phyloP scores from a whole-genome alignment of 1,284 basidiomycete genomes.

The Puccinia triticina region DNA sequence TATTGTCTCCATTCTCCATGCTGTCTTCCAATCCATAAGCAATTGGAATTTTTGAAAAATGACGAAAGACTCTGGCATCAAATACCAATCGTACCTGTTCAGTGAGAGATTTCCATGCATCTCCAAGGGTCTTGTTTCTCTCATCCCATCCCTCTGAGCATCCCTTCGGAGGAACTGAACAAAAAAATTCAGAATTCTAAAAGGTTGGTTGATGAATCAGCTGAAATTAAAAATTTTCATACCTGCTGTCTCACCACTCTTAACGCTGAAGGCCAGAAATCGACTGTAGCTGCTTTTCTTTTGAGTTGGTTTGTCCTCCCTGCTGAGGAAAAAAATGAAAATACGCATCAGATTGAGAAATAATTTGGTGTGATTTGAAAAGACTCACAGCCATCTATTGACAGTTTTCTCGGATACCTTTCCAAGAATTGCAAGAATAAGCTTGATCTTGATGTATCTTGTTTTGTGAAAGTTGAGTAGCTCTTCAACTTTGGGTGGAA shows the following conservation, averaged over 20 bases:
- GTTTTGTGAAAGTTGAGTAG: too few species aligned
- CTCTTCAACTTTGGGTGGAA: background rate
- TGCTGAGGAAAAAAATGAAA: background rate
- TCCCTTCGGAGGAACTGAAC: conserved; percentile 6
- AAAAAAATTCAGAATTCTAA: background rate
- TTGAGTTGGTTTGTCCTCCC: background rate
- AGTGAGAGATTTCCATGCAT: background rate
- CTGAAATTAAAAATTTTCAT: background rate
- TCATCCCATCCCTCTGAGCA: background rate
- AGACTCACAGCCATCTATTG: background rate
- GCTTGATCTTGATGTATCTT: background rate
- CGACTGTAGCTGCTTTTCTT: background rate
- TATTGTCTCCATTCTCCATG: too few species aligned
- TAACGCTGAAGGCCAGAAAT: background rate
- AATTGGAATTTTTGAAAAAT: conserved; percentile 1
- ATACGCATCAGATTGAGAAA: too few species aligned
- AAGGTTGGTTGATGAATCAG: background rate
- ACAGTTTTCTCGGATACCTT: background rate
- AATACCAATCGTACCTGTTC: background rate
- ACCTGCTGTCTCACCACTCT: background rate
- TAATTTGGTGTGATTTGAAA: too few species aligned
- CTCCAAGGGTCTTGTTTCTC: background rate
- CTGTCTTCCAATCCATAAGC: background rate
- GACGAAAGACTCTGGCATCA: background rate
- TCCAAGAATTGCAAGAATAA: background rate